Evolutionary conservation across 371 early-diverging fungal species (phyloP), one percentile per base, ranked within the genome.

Genomic region (Mucor irregularis): DNA sequence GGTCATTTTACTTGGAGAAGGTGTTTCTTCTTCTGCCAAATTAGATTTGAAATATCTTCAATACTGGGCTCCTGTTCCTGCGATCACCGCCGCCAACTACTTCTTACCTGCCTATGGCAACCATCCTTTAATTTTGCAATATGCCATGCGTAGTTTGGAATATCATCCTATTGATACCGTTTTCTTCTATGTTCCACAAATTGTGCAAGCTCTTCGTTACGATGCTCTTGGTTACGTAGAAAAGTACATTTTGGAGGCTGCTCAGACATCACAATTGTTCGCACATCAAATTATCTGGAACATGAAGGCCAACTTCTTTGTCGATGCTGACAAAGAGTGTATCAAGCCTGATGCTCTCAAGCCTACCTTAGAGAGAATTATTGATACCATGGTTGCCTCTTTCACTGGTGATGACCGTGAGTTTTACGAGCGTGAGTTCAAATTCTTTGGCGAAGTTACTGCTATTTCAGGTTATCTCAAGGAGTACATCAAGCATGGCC

Each of bases 231-330:
- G 99, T 16, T 98, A 97, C 62, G 89, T 93, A 5, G 95, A 96
- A 69, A 85, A 88, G 44, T 97, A 90, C 56, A 95, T 99, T 25
- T 71, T 99, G 71, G 86, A 90, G 31, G 92, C 99, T 0, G 98
- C 94, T 1, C 85, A 85, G 56, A 86, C 88, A 1, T 95, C 95
- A 6, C 98, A 96, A 66, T 78, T 93, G 28, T 99, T 99, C 82
- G 94, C 98, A 4, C 99, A 99, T 73, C 98, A 99, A 72, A 96
- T 99, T 45, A 97, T 99, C 43, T 99, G 99, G 99, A 99, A 99
- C 68, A 97, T 99, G 95, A 90, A 96, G 34, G 99, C 99, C 40
- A 99, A 99, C 76, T 76, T 72, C 37, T 79, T 86, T 91, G 89
- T 97, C 60, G 83, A 90, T 84, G 76, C 80, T 7, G 93, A 94